Evolutionary conservation across 148 eudicot species (phyloP).

Genomic region (Camellia sinensis): DNA sequence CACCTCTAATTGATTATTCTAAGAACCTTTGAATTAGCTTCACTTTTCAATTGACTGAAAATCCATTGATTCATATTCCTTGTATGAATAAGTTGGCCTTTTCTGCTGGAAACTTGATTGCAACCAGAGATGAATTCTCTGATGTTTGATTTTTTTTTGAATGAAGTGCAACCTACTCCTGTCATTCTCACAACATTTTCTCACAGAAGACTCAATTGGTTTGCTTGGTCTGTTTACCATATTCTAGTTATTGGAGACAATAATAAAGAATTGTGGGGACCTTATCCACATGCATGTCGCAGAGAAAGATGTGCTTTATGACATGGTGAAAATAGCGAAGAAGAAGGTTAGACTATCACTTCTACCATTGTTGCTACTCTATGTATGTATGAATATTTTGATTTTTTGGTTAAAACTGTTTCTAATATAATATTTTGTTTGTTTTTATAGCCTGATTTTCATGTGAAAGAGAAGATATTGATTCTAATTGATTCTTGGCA

Average conservation of each 20-base stretch:
- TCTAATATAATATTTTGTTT: conserved; percentile 2
- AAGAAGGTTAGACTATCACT: conserved; percentile 60
- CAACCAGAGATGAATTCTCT: background rate
- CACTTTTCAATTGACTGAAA: background rate
- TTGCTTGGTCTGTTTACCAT: conserved; percentile 17
- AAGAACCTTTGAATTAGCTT: background rate
- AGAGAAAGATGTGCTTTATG: conserved; percentile 83
- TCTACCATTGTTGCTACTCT: conserved; percentile 4
- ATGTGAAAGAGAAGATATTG: conserved; percentile 93
- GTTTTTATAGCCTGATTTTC: conserved; percentile 66
- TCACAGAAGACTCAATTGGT: conserved; percentile 7
- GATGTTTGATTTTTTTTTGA: background rate
- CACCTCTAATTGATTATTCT: background rate
- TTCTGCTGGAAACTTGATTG: conserved; percentile 5
- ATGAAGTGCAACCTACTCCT: background rate
- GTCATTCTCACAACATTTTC: conserved; percentile 9
- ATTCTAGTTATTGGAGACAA: conserved; percentile 78
- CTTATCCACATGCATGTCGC: conserved; percentile 96
- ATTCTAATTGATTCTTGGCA: conserved; percentile 96
- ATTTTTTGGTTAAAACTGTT: no score
- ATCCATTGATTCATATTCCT: background rate
- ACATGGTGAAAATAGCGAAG: conserved; percentile 79
- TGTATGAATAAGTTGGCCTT: background rate
- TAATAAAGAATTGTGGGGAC: conserved; percentile 92
- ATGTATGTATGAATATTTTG: background rate